Base-by-base conservation (phyloP, 176 grass and related monocot species). In the Musa beccarii region DNA sequence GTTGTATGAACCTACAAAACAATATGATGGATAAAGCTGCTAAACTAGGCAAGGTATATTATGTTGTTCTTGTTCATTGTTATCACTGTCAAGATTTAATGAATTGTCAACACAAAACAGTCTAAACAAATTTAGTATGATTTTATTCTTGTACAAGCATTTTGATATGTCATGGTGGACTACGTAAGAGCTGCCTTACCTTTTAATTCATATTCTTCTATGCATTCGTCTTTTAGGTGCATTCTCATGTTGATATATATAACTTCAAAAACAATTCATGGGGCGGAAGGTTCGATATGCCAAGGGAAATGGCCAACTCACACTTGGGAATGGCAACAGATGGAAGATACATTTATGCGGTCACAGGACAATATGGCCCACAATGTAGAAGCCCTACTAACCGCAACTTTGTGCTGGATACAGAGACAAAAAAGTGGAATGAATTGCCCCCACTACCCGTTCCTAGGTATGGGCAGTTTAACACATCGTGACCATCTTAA, bases 211-310 rank as follows among this genome's bases (percentile, higher is more conserved):
- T 11, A 70, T 80, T 78, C 59, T 76, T 34, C n/a, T 15, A 53
- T 49, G 10, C 1, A 49, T 70, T 59, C 11, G 10, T 49, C 17
- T 68, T 50, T 66, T 67, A 96, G 93, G 93, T 96, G 2, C 89
- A 96, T 90, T 90, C 87, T 85, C 89, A 96, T 84, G 87, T 92
- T 11, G 93, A 92, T 80, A 79, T 96, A n/a, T 96, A 88, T 63
- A 90, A 88, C 81, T 90, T 96, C 66, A 88, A 87, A 14, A 79
- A 81, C 49, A 92, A 92, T 73, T 83, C 81, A 77, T 96, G 93
- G 89, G 54, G 50, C 19, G 66, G 72, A 55, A 90, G 74, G 80
- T 96, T 96, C 86, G 79, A 83, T 76, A 96, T 86, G 79, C 93
- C 93, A 11, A 86, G 83, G 74, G 79, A 88, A 81, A 92, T 96